phyloP scores from a whole-genome alignment of 345 rosid species.

The Salix caprea region DNA sequence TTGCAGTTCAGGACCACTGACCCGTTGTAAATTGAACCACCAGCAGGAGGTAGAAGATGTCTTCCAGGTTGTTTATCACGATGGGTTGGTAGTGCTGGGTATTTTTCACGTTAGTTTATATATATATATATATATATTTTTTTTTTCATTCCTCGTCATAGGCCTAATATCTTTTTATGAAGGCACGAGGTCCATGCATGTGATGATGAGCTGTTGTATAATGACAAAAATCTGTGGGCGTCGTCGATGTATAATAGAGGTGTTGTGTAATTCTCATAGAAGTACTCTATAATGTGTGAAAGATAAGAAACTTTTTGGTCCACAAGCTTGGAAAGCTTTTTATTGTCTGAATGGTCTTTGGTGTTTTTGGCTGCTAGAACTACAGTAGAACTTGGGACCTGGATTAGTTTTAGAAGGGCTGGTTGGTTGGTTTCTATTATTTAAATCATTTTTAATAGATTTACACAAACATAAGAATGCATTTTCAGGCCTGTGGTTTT shows the following conservation, averaged over 20 bases:
- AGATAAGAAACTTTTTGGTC: slow-evolving; percentile 29
- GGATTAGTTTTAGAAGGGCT: background rate
- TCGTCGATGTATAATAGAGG: slow-evolving; percentile 52
- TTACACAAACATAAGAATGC: background rate
- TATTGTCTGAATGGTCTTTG: background rate
- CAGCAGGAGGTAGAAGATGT: slow-evolving; percentile 35
- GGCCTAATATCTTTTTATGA: slow-evolving; percentile 27
- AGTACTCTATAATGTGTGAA: slow-evolving; percentile 41
- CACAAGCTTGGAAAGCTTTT: slow-evolving; percentile 7
- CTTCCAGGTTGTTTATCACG: slow-evolving; percentile 15
- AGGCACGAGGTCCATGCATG: slow-evolving; percentile 22
- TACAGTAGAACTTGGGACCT: background rate
- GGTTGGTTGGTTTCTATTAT: background rate
- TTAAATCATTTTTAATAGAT: background rate
- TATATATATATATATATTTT: background rate
- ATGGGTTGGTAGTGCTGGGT: slow-evolving; percentile 35
- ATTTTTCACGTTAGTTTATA: slow-evolving; percentile 40
- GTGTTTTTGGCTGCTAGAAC: background rate
- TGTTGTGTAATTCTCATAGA: slow-evolving; percentile 39
- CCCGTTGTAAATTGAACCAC: slow-evolving; percentile 52
- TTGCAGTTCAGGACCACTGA: slow-evolving; percentile 20
- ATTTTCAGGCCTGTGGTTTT: background rate
- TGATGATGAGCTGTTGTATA: slow-evolving; percentile 32
- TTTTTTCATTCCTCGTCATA: slow-evolving; percentile 18
- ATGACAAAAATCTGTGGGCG: slow-evolving; percentile 25